phyloP scores from a whole-genome alignment of 2,329 filamentous ascomycete genomes.

The Pseudonectria foliicola region DNA sequence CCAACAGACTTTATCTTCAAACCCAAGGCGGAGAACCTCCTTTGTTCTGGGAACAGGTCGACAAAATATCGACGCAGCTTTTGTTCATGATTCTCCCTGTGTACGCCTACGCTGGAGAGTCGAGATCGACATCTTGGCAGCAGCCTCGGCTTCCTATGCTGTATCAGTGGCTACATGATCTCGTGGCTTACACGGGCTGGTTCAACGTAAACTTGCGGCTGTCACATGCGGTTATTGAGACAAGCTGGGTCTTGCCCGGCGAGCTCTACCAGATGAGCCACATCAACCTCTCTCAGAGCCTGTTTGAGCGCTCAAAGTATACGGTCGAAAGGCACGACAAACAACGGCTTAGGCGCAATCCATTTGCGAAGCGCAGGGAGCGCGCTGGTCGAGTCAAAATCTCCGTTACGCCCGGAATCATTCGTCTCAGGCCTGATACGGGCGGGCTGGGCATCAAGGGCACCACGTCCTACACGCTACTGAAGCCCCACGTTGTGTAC shows the following conservation, averaged over 20 bases:
- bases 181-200: conserved; percentile 26
- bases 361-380: not conserved
- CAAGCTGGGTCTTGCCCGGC: conserved; percentile 24
- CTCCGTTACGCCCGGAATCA: conserved; percentile 20
- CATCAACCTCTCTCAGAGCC: conserved; percentile 13
- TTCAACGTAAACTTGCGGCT: conserved; percentile 21
- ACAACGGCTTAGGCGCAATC: not conserved
- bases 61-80: conserved; percentile 18
- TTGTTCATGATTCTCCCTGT: conserved; percentile 19
- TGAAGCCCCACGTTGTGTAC: conserved; percentile 22
- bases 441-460: conserved; percentile 6
- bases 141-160: conserved; percentile 7
- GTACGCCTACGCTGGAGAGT: conserved; percentile 12
- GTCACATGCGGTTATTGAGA: conserved; percentile 16
- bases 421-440: conserved; percentile 11
- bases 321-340: conserved; percentile 5
- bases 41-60: conserved; percentile 25
- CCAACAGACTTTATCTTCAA: conserved; percentile 18
- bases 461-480: conserved; percentile 13
- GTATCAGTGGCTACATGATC: conserved; percentile 21
- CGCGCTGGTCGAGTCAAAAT: conserved; percentile 25
- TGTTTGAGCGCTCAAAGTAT: conserved; percentile 10
- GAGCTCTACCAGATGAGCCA: conserved; percentile 16
- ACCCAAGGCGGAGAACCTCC: conserved; percentile 12
- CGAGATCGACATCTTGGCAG: conserved; percentile 1